phyloP scores from a whole-genome alignment of 1,139 yeast species.

The Sugiyamaella pinicola region DNA sequence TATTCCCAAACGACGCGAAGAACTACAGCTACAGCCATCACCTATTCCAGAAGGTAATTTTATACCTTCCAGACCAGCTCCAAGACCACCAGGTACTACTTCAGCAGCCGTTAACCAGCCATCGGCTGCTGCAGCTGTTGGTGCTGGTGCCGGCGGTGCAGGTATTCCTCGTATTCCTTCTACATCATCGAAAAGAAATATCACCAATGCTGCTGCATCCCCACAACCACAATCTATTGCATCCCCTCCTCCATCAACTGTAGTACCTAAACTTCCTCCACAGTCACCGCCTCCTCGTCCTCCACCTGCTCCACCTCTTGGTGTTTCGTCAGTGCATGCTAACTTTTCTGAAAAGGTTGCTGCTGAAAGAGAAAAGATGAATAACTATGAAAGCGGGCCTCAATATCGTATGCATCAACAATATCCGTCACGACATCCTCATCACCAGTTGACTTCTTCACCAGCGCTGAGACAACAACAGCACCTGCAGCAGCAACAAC shows the following conservation, averaged over 20 bases:
- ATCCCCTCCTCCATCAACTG: constrained; percentile 13
- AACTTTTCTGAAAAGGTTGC: constrained; percentile 30
- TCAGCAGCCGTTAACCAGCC: constrained; percentile 29
- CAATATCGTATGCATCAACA: constrained; percentile 32
- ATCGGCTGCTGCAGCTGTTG: constrained; percentile 15
- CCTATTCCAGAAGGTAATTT: constrained; percentile 26
- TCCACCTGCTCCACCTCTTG: constrained; percentile 48
- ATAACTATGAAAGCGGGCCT: constrained; percentile 23
- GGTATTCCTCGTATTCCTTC: constrained; percentile 20
- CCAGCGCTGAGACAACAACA: constrained; percentile 17
- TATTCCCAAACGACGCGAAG: constrained; percentile 12
- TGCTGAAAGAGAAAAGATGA: constrained; percentile 26
- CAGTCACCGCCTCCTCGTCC: constrained; percentile 46
- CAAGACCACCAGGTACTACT: constrained; percentile 32
- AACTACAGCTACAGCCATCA: constrained; percentile 8
- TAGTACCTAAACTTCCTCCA: constrained; percentile 27
- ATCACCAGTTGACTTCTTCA: constrained; percentile 26
- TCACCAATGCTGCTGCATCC: not conserved
- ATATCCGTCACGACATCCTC: constrained; percentile 26
- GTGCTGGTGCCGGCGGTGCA: constrained; percentile 13
- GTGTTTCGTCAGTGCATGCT: constrained; percentile 42
- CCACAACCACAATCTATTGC: constrained; percentile 6
- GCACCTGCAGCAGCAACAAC: constrained; percentile 17
- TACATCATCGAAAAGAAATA: constrained; percentile 15
- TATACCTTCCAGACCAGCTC: constrained; percentile 37